Conservation (phyloP, 108 stramenopile genomes). For the Epithemia pelagica region DNA sequence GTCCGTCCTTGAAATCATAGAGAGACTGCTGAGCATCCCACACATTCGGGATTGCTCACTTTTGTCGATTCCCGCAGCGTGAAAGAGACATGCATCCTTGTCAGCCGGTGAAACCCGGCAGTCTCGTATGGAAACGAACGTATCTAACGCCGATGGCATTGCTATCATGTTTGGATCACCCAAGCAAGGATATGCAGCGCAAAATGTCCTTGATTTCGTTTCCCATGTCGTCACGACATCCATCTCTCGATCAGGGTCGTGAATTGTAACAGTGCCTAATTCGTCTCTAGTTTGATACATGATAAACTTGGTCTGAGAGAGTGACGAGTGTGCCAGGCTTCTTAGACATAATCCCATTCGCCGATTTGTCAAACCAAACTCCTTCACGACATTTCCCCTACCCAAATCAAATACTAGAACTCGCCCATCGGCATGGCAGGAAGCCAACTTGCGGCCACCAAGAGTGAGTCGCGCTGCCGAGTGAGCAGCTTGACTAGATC, state of each 20-base stretch:
- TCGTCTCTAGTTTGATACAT: slow-evolving; percentile 69
- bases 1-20: slow-evolving; percentile 22
- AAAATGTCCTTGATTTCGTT: slow-evolving; percentile 61
- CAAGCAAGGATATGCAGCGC: slow-evolving; percentile 55
- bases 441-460: slow-evolving; percentile 11
- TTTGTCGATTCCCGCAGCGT: neutral
- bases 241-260: slow-evolving; percentile 31
- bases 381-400: slow-evolving; percentile 1
- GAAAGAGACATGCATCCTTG: neutral
- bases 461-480: neutral
- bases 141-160: slow-evolving; percentile 43
- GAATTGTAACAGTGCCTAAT: slow-evolving; percentile 66
- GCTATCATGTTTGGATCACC: slow-evolving; percentile 43
- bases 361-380: slow-evolving; percentile 7
- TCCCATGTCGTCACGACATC: slow-evolving; percentile 14
- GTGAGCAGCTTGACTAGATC: neutral
- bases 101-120: slow-evolving; percentile 12
- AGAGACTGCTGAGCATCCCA: slow-evolving; percentile 75
- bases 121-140: slow-evolving; percentile 43
- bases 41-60: neutral
- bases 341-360: slow-evolving; percentile 1
- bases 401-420: slow-evolving; percentile 36
- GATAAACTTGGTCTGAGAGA: slow-evolving; percentile 6
- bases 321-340: neutral
- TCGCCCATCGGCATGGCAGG: slow-evolving; percentile 34